These are phyloP conservation scores for Diatrype stigma DNA, from an alignment of 2,329 filamentous ascomycete genomes.

Conservation along the genomic window DNA sequence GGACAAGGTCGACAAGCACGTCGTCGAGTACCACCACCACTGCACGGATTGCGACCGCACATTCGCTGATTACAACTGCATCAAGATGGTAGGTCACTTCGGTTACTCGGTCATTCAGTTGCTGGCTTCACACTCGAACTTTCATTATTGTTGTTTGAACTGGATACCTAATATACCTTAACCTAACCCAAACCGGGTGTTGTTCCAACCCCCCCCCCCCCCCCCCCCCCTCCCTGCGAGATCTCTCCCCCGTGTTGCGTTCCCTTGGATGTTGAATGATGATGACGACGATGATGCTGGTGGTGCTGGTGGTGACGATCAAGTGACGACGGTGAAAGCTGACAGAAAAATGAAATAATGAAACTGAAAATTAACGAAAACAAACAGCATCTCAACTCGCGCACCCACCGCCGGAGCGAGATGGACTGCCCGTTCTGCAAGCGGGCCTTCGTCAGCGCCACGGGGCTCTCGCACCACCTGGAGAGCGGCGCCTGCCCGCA, in stretches of 20 bases:
- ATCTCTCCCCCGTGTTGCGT: neutral
- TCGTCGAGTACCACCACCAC: slow-evolving; percentile 26
- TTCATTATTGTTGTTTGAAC: too few relatives aligned
- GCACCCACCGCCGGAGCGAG: slow-evolving; percentile 39
- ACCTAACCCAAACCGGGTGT: too few relatives aligned
- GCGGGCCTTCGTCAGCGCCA: slow-evolving; percentile 41
- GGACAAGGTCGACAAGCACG: slow-evolving; percentile 18
- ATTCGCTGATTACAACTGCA: slow-evolving; percentile 27
- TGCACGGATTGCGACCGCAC: slow-evolving; percentile 29
- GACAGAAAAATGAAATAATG: too few relatives aligned
- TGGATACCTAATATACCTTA: too few relatives aligned
- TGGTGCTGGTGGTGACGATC: too few relatives aligned
- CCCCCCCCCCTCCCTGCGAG: neutral
- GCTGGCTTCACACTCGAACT: too few relatives aligned
- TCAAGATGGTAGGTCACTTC: slow-evolving; percentile 26
- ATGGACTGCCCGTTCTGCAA: slow-evolving; percentile 55
- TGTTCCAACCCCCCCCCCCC: too few relatives aligned
- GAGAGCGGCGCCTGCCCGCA: slow-evolving; percentile 50
- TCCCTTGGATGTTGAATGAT: too few relatives aligned
- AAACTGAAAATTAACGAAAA: too few relatives aligned
- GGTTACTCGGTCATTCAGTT: neutral
- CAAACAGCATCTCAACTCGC: slow-evolving; percentile 56
- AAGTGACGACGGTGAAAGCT: too few relatives aligned
- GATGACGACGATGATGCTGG: too few relatives aligned
- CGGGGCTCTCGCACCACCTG: slow-evolving; percentile 52